These are phyloP conservation scores for Medakamo hakoo DNA, from an alignment of 139 green algal species.

Conservation along the genomic window DNA sequence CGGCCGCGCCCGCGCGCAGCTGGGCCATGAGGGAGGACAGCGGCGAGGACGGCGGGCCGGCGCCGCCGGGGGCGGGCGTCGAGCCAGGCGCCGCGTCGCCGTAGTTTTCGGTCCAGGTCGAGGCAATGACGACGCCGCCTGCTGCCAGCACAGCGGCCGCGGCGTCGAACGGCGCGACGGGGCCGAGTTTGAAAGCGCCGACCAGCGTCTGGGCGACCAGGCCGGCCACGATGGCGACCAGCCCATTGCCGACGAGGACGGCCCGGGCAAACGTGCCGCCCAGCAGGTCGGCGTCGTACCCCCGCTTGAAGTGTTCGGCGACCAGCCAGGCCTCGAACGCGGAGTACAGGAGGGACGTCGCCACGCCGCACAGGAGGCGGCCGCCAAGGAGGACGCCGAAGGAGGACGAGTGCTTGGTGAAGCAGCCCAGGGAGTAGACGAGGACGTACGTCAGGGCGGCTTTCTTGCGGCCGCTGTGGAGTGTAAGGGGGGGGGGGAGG, in stretches of 20 bases:
- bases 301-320: slow-evolving; percentile 57
- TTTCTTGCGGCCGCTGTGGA: slow-evolving; percentile 70
- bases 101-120: slow-evolving; percentile 89
- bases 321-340: slow-evolving; percentile 95
- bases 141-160: slow-evolving; percentile 55
- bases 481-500: too few relatives aligned
- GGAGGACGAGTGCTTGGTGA: slow-evolving; percentile 87
- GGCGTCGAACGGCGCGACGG: slow-evolving; percentile 91
- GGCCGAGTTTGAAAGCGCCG: slow-evolving; percentile 48
- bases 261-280: slow-evolving; percentile 75
- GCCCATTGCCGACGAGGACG: slow-evolving; percentile 90
- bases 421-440: slow-evolving; percentile 72
- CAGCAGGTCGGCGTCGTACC: slow-evolving; percentile 66
- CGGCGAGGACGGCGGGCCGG: too few relatives aligned
- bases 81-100: too few relatives aligned
- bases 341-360: slow-evolving; percentile 92
- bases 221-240: slow-evolving; percentile 81
- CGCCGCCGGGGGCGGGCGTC: too few relatives aligned
- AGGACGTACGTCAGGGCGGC: slow-evolving; percentile 73
- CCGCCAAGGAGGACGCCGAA: slow-evolving; percentile 82
- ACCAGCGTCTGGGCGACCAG: slow-evolving; percentile 82
- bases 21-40: slow-evolving; percentile 18
- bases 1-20: slow-evolving; percentile 31
- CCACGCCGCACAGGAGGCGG: slow-evolving; percentile 85
- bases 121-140: slow-evolving; percentile 55